Evolutionary conservation across 805 yeast species (phyloP).

Genomic region (Hemisphaericaspora nanyangensis): DNA sequence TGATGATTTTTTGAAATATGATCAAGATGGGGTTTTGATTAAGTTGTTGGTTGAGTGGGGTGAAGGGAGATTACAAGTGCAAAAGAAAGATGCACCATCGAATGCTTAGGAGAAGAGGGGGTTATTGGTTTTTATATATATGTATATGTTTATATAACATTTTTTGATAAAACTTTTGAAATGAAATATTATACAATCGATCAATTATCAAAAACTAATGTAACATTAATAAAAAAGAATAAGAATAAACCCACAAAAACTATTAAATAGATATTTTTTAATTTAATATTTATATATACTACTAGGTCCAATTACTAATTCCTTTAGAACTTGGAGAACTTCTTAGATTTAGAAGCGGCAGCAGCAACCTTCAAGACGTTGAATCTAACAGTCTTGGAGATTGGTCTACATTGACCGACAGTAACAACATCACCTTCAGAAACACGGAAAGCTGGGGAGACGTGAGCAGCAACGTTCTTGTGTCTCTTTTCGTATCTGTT

Average conservation of each 20-base stretch:
- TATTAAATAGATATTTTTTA: too few species aligned
- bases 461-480: constrained; percentile 99
- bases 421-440: constrained; percentile 98
- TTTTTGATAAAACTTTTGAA: too few species aligned
- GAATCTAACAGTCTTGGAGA: constrained; percentile 99
- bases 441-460: constrained; percentile 99
- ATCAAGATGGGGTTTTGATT: constrained; percentile 52
- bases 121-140: too few species aligned
- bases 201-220: constrained; percentile 10
- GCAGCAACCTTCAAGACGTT: constrained; percentile 95
- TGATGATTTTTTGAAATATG: constrained; percentile 71
- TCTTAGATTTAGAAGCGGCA: constrained; percentile 86
- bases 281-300: constrained; percentile 5
- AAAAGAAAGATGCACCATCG: constrained; percentile 54
- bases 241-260: background rate
- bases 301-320: background rate
- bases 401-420: constrained; percentile 99
- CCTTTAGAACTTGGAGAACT: constrained; percentile 91
- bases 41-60: constrained; percentile 61
- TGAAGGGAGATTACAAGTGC: constrained; percentile 45
- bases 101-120: constrained; percentile 41
- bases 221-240: constrained; percentile 5
- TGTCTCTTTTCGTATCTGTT: constrained; percentile 99
- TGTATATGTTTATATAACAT: background rate
- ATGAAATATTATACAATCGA: too few species aligned